Base-by-base conservation (phyloP, 495 filamentous ascomycete genomes). In the Tuber aestivum region DNA sequence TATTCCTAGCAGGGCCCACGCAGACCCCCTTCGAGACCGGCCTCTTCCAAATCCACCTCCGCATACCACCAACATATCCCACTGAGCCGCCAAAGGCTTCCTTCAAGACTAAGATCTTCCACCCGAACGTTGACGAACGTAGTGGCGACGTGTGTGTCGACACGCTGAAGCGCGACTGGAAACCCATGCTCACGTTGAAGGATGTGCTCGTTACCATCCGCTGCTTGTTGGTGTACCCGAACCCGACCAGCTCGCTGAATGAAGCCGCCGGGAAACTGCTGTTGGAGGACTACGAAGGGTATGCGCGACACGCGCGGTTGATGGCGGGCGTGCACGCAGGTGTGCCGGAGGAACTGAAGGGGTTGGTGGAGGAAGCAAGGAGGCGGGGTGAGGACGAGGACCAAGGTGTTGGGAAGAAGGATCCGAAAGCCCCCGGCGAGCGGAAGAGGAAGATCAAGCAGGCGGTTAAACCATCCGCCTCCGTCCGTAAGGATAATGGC, bases 111-210 rank as follows among this genome's bases (percentile, higher is more conserved):
- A 86, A 87, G 44, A 91, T 93, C 40, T 93, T 90, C 87, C 91
- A 93, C 76, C 91, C 91, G 0, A 93, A 93, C 78, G 88, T 93
- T 73, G 91, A 92, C 76, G 89, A 90, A 77, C 84, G 84, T 38
- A 88, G 88, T 4, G 91, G 91, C 0, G 87, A 87, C 27, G 89
- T 93, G 14, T 93, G 91, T 75, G 90, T 93, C 45, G 91, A 92
- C 82, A 92, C 91, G 9, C 81, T 93, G 27, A 93, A 92, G 83
- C 85, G 89, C 38, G 91, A 92, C 81, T 93, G 91, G 91, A 85
- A 88, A 50, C 82, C 86, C 12, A 87, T 84, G 27, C 79, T 92
- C 72, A 91, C 88, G 14, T 79, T 92, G 44, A 85, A 88, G 69
- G 90, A 92, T 84, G 89, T 92, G 10, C 82, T 92, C 45, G 82